These are phyloP conservation scores for Agastache rugosa DNA, from an alignment of 257 asterid genomes.

Conservation along the genomic window DNA sequence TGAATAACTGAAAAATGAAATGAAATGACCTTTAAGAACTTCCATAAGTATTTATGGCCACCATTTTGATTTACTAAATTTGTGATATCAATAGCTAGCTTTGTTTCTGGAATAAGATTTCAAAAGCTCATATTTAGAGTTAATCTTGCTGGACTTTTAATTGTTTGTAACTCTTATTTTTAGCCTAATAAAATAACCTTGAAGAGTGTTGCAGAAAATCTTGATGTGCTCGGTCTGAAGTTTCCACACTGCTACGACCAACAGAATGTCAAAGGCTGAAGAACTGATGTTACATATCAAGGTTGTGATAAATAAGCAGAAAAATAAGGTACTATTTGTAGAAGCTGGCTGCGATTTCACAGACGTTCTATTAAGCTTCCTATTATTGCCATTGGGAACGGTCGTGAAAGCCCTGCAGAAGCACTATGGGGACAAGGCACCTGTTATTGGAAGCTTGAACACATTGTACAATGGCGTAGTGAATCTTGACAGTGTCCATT, in stretches of 20 bases:
- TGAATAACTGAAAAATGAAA: too few relatives aligned
- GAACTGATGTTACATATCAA: slow-evolving; percentile 5
- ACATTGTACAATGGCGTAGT: slow-evolving; percentile 17
- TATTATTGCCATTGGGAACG: slow-evolving; percentile 39
- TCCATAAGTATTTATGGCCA: too few relatives aligned
- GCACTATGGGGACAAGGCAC: slow-evolving; percentile 4
- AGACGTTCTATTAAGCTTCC: slow-evolving; percentile 32
- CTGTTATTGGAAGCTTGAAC: slow-evolving; percentile 30
- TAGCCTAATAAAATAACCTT: too few relatives aligned
- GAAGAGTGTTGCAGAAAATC: too few relatives aligned
- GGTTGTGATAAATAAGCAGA: slow-evolving; percentile 28
- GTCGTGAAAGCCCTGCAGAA: slow-evolving; percentile 18
- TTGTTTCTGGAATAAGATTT: too few relatives aligned
- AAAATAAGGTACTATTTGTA: slow-evolving; percentile 41
- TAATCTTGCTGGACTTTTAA: too few relatives aligned
- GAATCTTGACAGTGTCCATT: slow-evolving; percentile 20
- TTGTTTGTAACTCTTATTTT: too few relatives aligned
- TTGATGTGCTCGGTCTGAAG: background rate
- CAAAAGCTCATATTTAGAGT: too few relatives aligned
- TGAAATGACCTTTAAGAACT: too few relatives aligned
- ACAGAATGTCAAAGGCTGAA: background rate
- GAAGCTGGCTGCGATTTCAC: slow-evolving; percentile 32
- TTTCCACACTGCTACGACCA: too few relatives aligned
- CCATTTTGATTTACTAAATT: too few relatives aligned
- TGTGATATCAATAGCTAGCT: too few relatives aligned